Base-by-base conservation (phyloP, 2,329 filamentous ascomycete species). In the Chalaropsis ovoidea region DNA sequence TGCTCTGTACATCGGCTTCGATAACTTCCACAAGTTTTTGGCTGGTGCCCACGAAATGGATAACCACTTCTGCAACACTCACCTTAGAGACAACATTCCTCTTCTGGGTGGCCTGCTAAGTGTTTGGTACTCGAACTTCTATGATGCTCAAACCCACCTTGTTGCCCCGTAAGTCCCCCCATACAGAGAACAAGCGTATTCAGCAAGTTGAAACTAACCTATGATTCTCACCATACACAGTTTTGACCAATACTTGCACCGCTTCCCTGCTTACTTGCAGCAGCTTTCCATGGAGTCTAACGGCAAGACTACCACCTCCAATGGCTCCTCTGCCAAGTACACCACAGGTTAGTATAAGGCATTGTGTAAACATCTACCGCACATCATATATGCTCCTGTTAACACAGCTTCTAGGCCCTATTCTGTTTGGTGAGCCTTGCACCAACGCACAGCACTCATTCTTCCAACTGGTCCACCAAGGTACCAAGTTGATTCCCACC, bases 271-370 rank as follows among this genome's bases (percentile, higher is more conserved):
- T 71, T 99, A 99, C 80, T 88, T 99, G 65, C 94, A 99, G 80
- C 94, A 99, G 79, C 82, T 99, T 68, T 97, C 93, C 68, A 99
- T 99, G 94, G 94, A 99, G 82, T 97, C 93, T 68, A 99, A 99
- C 77, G 94, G 94, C 75, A 99, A 99, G 83, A 90, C 89, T 68
- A 91, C 97, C 74, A 95, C 93, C 69, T 86, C 84, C n/a, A 90
- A 94, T 73, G 87, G 85, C 67, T 87, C 91, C 45, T 84, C 95
- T 68, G 92, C 95, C 74, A 96, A 96, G 80, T 99, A 99, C 81
- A 96, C 92, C 67, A 99, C 94, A 45, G 93, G 77, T 78, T 70
- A 71, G 75, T 67, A 52, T 39, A n/a, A 8, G 2, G 3, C 1
- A 15, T 17, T 8, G 43, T 24, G 3, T 11, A 3, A 3, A 8